A percentile compares a stretch with the other conserved stretches of the same genome.
Evolutionary conservation across 257 asterid genomes (phyloP).

Genomic region (Osmanthus fragrans): DNA sequence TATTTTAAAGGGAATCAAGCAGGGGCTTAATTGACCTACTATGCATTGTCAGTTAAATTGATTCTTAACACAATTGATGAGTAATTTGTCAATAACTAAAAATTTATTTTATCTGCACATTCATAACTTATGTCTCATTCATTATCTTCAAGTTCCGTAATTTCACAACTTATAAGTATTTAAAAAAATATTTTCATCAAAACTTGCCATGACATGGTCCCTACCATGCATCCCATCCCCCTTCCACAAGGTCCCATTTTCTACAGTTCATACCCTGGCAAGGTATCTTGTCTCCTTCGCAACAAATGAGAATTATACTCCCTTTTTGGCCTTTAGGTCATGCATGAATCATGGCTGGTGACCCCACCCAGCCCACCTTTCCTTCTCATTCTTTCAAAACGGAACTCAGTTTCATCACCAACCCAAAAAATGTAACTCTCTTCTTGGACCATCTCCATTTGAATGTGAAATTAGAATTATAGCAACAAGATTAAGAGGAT

Average conservation of each 20-base stretch:
- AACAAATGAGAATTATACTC: neutral
- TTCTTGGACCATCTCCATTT: too few species aligned
- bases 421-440: neutral
- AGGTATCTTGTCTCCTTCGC: too few species aligned
- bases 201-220: neutral
- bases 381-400: neutral
- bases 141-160: too few species aligned
- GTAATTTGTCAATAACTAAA: too few species aligned
- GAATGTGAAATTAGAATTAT: too few species aligned
- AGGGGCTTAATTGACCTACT: too few species aligned
- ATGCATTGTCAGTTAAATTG: too few species aligned
- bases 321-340: constrained; percentile 24
- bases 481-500: too few species aligned
- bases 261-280: neutral
- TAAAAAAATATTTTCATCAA: neutral
- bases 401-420: neutral
- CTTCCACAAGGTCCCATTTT: neutral
- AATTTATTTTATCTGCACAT: too few species aligned
- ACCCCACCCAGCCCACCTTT: neutral
- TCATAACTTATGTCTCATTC: too few species aligned
- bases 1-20: too few species aligned
- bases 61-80: rapidly evolving
- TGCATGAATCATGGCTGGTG: constrained; percentile 37
- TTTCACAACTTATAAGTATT: too few species aligned
- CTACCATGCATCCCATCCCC: neutral